Evolutionary conservation across 306 rosid genomes (phyloP).

Genomic region (Cicer cuneatum): DNA sequence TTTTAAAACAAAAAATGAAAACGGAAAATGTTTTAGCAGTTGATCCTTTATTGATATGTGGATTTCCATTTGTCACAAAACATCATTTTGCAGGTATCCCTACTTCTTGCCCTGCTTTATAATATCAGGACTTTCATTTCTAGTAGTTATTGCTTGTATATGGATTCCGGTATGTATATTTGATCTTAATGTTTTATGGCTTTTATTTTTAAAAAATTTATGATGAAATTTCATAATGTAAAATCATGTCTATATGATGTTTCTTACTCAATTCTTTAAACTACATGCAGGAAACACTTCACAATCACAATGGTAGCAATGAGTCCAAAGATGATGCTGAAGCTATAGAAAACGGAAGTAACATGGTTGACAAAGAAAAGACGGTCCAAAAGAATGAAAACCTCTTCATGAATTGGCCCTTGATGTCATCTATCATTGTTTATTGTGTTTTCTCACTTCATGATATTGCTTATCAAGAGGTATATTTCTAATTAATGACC

Average conservation of each 20-base stretch:
- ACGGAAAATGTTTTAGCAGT: not conserved
- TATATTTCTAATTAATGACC: slow-evolving; percentile 39
- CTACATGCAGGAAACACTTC: slow-evolving; percentile 77
- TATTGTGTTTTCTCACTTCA: slow-evolving; percentile 76
- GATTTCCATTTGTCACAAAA: not conserved
- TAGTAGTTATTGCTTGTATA: slow-evolving; percentile 44
- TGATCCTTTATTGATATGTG: not conserved
- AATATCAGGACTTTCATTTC: slow-evolving; percentile 44
- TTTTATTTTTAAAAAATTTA: not conserved
- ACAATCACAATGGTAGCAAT: slow-evolving; percentile 51
- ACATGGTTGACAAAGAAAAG: slow-evolving; percentile 32
- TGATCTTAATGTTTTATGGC: not conserved
- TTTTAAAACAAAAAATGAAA: not conserved
- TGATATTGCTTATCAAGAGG: slow-evolving; percentile 87
- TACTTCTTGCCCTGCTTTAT: slow-evolving; percentile 51
- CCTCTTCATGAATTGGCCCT: slow-evolving; percentile 81
- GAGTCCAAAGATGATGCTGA: slow-evolving; percentile 47
- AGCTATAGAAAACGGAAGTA: slow-evolving; percentile 57
- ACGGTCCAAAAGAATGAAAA: slow-evolving; percentile 46
- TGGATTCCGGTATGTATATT: slow-evolving; percentile 58
- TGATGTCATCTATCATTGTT: slow-evolving; percentile 76
- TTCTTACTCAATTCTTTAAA: not conserved
- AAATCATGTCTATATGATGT: not conserved
- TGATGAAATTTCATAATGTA: not conserved
- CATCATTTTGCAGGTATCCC: slow-evolving; percentile 50